phyloP scores from a whole-genome alignment of 306 rosid genomes.

The Alnus glutinosa region DNA sequence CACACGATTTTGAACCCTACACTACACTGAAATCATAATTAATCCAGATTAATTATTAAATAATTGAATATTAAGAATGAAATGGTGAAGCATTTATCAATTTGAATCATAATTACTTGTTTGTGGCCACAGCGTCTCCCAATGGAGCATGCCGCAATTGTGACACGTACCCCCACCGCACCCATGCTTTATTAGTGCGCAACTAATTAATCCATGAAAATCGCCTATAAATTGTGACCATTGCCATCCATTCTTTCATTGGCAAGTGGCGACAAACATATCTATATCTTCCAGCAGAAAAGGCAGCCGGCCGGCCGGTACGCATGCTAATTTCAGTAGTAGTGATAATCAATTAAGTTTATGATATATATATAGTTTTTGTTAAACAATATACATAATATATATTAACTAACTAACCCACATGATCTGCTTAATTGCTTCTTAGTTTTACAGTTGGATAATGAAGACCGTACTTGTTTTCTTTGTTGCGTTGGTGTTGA shows the following conservation, averaged over 20 bases:
- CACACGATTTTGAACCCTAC: background rate
- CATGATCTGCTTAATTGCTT: background rate
- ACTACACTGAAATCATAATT: background rate
- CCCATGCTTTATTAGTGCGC: slow-evolving; percentile 2
- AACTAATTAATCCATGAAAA: background rate
- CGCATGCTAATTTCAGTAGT: too few species aligned
- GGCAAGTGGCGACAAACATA: too few species aligned
- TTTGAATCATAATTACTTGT: slow-evolving; percentile 6
- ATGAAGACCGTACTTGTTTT: slow-evolving; percentile 10
- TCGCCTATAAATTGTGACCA: background rate
- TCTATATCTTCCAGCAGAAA: background rate
- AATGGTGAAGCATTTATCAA: background rate
- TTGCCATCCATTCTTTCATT: background rate
- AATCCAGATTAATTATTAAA: background rate
- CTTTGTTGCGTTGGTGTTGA: slow-evolving; percentile 8
- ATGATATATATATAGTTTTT: background rate
- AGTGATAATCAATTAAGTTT: background rate
- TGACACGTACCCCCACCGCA: slow-evolving; percentile 12
- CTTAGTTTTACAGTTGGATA: background rate
- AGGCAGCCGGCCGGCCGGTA: background rate
- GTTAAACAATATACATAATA: too few species aligned
- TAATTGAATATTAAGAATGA: background rate
- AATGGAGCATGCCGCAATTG: background rate
- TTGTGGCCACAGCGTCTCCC: background rate
- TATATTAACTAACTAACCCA: too few species aligned